Evolutionary conservation across 495 filamentous ascomycete species (phyloP).

Genomic region (Penicillium cinerascens): DNA sequence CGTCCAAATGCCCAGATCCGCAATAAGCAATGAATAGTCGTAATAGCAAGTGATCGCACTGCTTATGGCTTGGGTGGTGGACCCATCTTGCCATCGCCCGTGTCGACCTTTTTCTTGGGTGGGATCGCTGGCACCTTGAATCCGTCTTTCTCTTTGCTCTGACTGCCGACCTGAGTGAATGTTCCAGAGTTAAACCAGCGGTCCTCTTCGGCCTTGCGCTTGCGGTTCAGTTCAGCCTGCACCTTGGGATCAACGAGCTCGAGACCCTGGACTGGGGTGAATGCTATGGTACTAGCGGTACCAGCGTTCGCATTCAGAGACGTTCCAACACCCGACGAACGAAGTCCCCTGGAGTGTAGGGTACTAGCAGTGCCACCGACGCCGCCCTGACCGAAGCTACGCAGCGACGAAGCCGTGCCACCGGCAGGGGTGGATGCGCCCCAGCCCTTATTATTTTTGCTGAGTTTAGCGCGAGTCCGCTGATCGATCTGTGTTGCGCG

Average conservation of each 20-base stretch:
- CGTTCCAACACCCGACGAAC: conserved; percentile 69
- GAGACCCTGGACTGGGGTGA: conserved; percentile 90
- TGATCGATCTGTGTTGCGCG: conserved; percentile 88
- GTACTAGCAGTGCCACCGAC: conserved; percentile 58
- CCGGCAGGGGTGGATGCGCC: conserved; percentile 65
- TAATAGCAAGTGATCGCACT: background rate
- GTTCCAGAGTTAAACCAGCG: conserved; percentile 94
- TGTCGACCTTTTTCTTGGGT: conserved; percentile 42
- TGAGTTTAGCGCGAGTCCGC: conserved; percentile 84
- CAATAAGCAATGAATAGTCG: conserved; percentile 8
- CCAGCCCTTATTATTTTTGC: conserved; percentile 96
- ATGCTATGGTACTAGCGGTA: conserved; percentile 84
- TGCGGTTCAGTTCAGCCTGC: conserved; percentile 72
- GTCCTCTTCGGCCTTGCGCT: conserved; percentile 91
- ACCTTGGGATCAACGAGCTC: conserved; percentile 95
- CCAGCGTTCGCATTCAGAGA: conserved; percentile 58
- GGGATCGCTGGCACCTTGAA: conserved; percentile 53
- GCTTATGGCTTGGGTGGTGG: conserved; percentile 33
- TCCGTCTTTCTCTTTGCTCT: conserved; percentile 37
- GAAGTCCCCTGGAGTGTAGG: conserved; percentile 68
- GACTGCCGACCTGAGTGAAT: conserved; percentile 81
- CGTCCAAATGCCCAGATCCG: conserved; percentile 17
- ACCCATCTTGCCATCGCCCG: conserved; percentile 44
- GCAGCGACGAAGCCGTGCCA: conserved; percentile 68
- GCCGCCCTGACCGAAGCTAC: conserved; percentile 66